Evolutionary conservation across 1,284 basidiomycete species (phyloP).

Genomic region (Fistulinella cinereoalba): DNA sequence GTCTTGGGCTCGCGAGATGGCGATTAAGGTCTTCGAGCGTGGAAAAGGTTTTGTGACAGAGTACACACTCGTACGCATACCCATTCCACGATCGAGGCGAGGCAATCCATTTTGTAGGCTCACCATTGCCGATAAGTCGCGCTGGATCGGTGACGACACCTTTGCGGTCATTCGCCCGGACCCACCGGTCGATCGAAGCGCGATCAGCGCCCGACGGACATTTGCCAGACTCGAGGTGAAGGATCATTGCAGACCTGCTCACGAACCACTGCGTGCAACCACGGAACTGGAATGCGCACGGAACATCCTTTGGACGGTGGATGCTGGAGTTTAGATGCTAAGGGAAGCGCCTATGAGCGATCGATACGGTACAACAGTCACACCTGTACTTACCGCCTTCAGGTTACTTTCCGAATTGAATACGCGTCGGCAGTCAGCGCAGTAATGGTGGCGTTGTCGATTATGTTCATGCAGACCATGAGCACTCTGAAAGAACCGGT

Average conservation of each 20-base stretch:
- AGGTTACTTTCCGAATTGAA: slow-evolving; percentile 43
- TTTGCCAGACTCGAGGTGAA: slow-evolving; percentile 45
- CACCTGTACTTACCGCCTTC: slow-evolving; percentile 10
- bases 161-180: slow-evolving; percentile 34
- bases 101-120: slow-evolving; percentile 33
- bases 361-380: too few species aligned
- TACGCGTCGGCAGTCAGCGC: slow-evolving; percentile 40
- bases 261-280: slow-evolving; percentile 43
- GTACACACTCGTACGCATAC: slow-evolving; percentile 48
- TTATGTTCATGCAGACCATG: slow-evolving; percentile 46
- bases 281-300: slow-evolving; percentile 37
- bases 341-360: too few species aligned
- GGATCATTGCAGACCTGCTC: slow-evolving; percentile 42
- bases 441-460: slow-evolving; percentile 49
- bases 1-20: slow-evolving; percentile 50
- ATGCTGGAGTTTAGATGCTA: slow-evolving; percentile 41
- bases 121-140: slow-evolving; percentile 33
- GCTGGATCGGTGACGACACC: slow-evolving; percentile 37
- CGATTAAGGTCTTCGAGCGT: slow-evolving; percentile 44
- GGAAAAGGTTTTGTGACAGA: slow-evolving; percentile 45
- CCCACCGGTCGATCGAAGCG: slow-evolving; percentile 31
- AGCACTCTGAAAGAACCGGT: slow-evolving; percentile 38
- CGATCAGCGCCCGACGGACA: slow-evolving; percentile 42
- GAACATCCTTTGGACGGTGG: slow-evolving; percentile 37
- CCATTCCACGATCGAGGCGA: slow-evolving; percentile 47